Base-by-base conservation (phyloP, 139 green algal species). In the Tetradesmus obliquus region DNA sequence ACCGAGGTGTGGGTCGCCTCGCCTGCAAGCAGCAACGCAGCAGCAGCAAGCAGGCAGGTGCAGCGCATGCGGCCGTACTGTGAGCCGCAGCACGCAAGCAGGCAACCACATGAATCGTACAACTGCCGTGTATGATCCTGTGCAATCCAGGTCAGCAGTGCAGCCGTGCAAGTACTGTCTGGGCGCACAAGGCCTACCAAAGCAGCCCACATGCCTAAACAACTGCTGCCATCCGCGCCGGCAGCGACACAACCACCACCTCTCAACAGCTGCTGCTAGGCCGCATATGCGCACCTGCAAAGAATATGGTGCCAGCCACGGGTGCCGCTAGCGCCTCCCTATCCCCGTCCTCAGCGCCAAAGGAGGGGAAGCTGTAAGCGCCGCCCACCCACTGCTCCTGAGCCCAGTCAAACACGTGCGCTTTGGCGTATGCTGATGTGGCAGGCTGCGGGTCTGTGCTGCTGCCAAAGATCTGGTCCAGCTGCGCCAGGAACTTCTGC, bases 321-420 rank as follows among this genome's bases (percentile, higher is more conserved):
- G 97, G 95, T 19, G 91, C 90, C 1, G 94, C 95, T 71, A 99
- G 90, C 5, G 91, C 84, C 13, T 95, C 92, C 54, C 97, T 92
- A 81, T 97, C 95, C 2, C 94, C 94, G 32, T 90, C 71, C 76
- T 94, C 81, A 10, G 95, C 96, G 8, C 94, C 93, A 0, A 96
- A 55, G 1, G 87, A 95, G 7, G 97, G 97, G 92, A 97, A 96
- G 15, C 93, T 96, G 95, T 99, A 99, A 17, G 95, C 96, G 2
- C 97, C 97, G 13, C 93, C 82, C 5, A 96, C 93, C 54, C 91
- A 97, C 10, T 84, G 74, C 84, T 97, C 95, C 79, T 96, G 91
- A 0, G 94, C 93, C 97, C 97, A 99, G 93, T 99, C 95, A n/a
- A 93, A 90, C 8, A 98, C 87, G 53, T 93, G 88, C 1, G 71